A percentile compares a stretch with the other conserved stretches of the same genome.
phyloP scores from a whole-genome alignment of 768 basidiomycete species.

The Mycena amicta region DNA sequence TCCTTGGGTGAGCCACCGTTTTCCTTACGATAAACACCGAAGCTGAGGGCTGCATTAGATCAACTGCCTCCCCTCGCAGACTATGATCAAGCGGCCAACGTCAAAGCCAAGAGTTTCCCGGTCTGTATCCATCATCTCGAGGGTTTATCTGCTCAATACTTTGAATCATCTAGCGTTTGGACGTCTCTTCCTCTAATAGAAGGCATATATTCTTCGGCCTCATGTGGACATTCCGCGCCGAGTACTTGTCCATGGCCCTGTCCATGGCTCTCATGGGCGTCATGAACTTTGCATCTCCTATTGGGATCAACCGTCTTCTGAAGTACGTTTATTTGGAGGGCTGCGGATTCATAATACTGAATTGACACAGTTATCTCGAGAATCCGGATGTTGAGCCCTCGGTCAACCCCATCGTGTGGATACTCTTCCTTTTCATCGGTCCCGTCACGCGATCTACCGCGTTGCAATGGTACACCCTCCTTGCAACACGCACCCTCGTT shows the following conservation, averaged over 20 bases:
- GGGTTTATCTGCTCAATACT: background rate
- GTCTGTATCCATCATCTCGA: constrained; percentile 18
- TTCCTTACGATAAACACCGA: no score
- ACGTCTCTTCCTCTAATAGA: background rate
- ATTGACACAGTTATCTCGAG: constrained; percentile 54
- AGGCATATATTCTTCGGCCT: background rate
- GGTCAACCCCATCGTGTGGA: constrained; percentile 72
- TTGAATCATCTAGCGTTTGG: background rate
- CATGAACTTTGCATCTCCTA: background rate
- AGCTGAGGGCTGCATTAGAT: constrained; percentile 12
- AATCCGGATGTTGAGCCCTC: constrained; percentile 47
- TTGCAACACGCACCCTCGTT: constrained; percentile 47
- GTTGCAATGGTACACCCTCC: constrained; percentile 58
- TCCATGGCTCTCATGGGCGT: background rate
- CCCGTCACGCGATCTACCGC: constrained; percentile 44
- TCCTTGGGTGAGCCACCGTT: constrained; percentile 12
- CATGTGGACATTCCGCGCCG: background rate
- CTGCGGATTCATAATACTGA: background rate
- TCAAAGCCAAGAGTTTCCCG: constrained; percentile 27
- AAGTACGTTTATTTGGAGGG: no score
- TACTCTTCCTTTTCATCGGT: constrained; percentile 52
- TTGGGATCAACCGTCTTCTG: background rate
- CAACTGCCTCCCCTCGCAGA: constrained; percentile 38
- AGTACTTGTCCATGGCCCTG: background rate
- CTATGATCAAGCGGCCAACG: constrained; percentile 29